Evolutionary conservation across 2,329 filamentous ascomycete genomes (phyloP), one percentile per base, ranked within the genome.

Genomic region (Beauveria varroae): DNA sequence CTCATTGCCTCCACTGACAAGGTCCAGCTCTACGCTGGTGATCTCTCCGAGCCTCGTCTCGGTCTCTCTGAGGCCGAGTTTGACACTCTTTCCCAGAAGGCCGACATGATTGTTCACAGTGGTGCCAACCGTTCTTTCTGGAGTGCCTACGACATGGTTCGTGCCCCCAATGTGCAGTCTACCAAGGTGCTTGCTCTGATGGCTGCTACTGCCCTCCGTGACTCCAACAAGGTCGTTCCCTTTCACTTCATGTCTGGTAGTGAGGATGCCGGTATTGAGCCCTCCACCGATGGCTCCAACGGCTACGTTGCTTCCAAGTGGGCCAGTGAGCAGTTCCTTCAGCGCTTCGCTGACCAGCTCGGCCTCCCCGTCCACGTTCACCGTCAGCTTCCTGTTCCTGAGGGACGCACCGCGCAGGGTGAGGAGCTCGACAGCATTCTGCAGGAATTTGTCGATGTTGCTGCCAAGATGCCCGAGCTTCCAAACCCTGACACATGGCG

Each of bases 21-120:
- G 61, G 63, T 79, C 7, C 44, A 69, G 7, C 8, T 63, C 5
- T 65, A 79, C 63, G 22, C 57, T 0, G 79, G 79, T 9, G 71
- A 78, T 63, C 71, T 81, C 0, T 62, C 63, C 0, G 49, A 53
- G 1, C 69, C 72, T 0, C 63, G 44, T 4, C 70, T 82, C 3
- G 79, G 79, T 0, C 70, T 83, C 2, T 65, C 65, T 1, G 62
- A 72, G 24, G 34, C 63, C 1, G 68, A 71, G 7, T 67, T 70
- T 18, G 18, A 55, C 3, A 28, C 28, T 1, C 64, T 82, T 2
- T 67, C 68, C n/a, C 28, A 52, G 3, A 51, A 65, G 3, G 73
- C 69, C 1, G 73, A 80, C 64, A 66, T 79, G 4, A 78, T 87
- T 55, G 79, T 89, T 28, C 86, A 84, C 68, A 75, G 72, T 57